A percentile compares a stretch with the other conserved stretches of the same genome.
Conservation (phyloP, 2,329 filamentous ascomycete species). For the Ilyonectria sp. region DNA sequence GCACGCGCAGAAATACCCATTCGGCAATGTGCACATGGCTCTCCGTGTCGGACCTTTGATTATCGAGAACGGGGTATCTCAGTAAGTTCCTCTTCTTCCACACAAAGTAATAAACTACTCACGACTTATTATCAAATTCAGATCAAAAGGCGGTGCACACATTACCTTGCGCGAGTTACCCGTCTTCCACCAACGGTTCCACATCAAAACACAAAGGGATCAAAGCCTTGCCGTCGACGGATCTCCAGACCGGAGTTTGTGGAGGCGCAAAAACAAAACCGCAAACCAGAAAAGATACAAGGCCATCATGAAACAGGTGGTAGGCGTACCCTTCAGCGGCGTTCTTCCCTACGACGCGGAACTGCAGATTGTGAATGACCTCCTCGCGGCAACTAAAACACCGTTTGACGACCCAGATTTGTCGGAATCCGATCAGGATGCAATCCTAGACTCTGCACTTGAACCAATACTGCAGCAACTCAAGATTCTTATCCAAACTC, state of each 20-base stretch:
- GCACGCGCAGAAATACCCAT: conserved; percentile 50
- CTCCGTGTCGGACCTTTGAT: conserved; percentile 57
- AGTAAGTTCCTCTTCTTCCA: background rate
- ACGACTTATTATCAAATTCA: background rate
- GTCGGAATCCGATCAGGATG: conserved; percentile 19
- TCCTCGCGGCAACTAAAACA: conserved; percentile 45
- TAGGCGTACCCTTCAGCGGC: conserved; percentile 54
- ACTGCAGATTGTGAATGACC: conserved; percentile 46
- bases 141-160: background rate
- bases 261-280: conserved; percentile 31
- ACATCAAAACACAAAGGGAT: background rate
- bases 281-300: conserved; percentile 52
- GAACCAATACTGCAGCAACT: conserved; percentile 38
- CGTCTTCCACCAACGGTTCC: background rate
- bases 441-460: background rate
- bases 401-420: conserved; percentile 41
- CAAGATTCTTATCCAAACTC: conserved; percentile 41
- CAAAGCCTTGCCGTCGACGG: background rate
- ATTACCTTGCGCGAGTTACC: background rate
- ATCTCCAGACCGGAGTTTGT: background rate
- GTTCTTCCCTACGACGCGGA: conserved; percentile 44
- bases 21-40: conserved; percentile 58
- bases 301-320: conserved; percentile 58
- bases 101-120: background rate
- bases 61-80: conserved; percentile 47